Evolutionary conservation across 2,329 filamentous ascomycete species (phyloP).

Genomic region (Lasiodiplodia sp.): DNA sequence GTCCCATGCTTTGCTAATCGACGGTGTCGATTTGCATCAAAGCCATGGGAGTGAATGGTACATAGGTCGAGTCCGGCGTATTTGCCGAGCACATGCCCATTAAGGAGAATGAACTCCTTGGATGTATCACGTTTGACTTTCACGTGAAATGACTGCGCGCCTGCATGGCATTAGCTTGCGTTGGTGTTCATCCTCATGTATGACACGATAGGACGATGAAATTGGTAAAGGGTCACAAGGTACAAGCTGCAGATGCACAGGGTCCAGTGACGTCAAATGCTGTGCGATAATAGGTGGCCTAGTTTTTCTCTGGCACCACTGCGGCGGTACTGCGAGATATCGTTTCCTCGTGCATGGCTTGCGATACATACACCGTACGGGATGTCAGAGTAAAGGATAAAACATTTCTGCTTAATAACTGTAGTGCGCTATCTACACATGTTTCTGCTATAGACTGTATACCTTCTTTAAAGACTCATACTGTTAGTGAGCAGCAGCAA

Average conservation of each 20-base stretch:
- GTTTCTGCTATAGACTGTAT: neutral
- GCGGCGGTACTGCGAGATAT: neutral
- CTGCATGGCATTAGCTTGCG: neutral
- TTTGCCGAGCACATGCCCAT: neutral
- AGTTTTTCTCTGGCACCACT: neutral
- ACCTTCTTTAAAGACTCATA: neutral
- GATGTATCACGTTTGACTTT: neutral
- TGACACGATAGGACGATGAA: neutral
- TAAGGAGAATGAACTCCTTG: neutral
- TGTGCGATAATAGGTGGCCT: slow-evolving; percentile 9
- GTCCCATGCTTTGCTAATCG: neutral
- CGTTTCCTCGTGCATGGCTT: neutral
- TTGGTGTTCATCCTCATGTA: neutral
- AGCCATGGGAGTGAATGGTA: neutral
- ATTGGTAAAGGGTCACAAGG: neutral
- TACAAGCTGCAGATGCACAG: slow-evolving; percentile 11
- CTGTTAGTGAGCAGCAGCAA: neutral
- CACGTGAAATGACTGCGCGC: slow-evolving; percentile 1
- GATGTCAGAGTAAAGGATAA: neutral
- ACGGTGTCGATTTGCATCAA: neutral
- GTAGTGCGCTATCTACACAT: neutral
- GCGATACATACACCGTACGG: neutral
- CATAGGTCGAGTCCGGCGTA: neutral
- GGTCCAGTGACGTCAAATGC: slow-evolving; percentile 20
- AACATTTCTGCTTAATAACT: neutral